Evolutionary conservation across 1,284 basidiomycete species (phyloP), one percentile per base, ranked within the genome.

Genomic region (Rhizoctonia solani): DNA sequence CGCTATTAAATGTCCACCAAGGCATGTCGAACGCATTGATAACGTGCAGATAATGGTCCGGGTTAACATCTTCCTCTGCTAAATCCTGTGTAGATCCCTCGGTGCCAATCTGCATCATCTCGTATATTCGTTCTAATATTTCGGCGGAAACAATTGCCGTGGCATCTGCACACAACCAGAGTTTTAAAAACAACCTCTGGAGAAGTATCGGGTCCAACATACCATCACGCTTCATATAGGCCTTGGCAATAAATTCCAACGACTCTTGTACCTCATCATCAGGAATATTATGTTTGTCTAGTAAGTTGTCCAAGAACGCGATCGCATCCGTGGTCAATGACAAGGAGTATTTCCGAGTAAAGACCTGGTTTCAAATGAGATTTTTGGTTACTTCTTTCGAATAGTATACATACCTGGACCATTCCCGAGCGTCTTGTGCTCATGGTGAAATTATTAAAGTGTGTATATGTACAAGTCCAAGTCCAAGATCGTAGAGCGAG

Each of bases 21-120:
- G 96, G 96, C 92, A 98, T 97, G 39, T 95, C 89, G 72, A 95
- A 98, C 9, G 95, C 89, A 75, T 97, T 87, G 37, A 98, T 81
- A 68, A 98, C 82, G 71, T 87, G 86, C 53, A 99, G 81, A 76
- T 96, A 93, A 25, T 85, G 86, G 52, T 95, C 89, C 5, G 93
- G 88, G 71, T 97, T 93, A 25, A 95, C 81, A 25, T 86, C 78
- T 29, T 91, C 88, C 4, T 74, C 73, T 11, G 75, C 73, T 4
- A 66, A 34, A 68, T 80, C 79, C 37, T 82, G 68, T 2, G 77
- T 76, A 50, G 76, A 76, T 8, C 75, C 82, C 23, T 83, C 81
- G n/a, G 81, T 76, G 53, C 87, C 72, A 87, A 86, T 54, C 88
- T 93, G 90, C 63, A 97, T 82, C 3, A 84, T 79, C 68, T 93